Percentiles rank a stretch among this genome's conserved stretches.
phyloP scores from a whole-genome alignment of 2,329 filamentous ascomycete species.

The Onygenales sp. region DNA sequence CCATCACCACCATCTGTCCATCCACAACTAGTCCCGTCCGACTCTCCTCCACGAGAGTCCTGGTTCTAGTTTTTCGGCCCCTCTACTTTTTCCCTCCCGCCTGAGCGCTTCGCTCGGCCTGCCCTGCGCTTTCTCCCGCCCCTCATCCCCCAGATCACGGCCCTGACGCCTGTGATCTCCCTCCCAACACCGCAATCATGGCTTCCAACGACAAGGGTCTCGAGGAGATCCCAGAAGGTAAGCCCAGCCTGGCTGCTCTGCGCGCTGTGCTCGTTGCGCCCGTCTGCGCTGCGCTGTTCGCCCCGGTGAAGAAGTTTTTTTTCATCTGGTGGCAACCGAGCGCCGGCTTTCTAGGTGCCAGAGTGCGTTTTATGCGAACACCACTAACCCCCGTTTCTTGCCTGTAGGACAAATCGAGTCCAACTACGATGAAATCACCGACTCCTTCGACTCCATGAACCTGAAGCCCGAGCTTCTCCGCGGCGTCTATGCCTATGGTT shows the following conservation, averaged over 20 bases:
- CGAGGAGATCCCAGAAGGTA: slow-evolving; percentile 94
- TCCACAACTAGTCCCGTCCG: too few species aligned
- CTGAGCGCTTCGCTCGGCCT: not conserved
- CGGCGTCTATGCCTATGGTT: slow-evolving; percentile 99
- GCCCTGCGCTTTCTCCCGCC: slow-evolving; percentile 2
- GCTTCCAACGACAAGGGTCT: slow-evolving; percentile 89
- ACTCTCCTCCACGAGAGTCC: slow-evolving; percentile 19
- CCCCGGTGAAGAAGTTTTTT: not conserved
- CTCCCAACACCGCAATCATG: slow-evolving; percentile 73
- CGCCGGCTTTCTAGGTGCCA: not conserved
- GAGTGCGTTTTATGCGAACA: not conserved
- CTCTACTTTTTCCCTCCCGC: slow-evolving; percentile 24
- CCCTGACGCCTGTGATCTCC: slow-evolving; percentile 61
- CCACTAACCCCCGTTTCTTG: not conserved
- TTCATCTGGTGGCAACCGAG: not conserved
- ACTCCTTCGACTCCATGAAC: slow-evolving; percentile 98
- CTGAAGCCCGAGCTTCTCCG: slow-evolving; percentile 95
- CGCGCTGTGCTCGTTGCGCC: not conserved
- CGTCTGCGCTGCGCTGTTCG: not conserved
- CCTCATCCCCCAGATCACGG: slow-evolving; percentile 50
- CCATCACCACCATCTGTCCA: slow-evolving; percentile 6
- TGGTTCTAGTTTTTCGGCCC: slow-evolving; percentile 29
- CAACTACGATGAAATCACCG: slow-evolving; percentile 99
- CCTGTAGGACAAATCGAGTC: slow-evolving; percentile 92
- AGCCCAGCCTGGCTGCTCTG: slow-evolving; percentile 26